Conservation (phyloP, 768 basidiomycete genomes). For the Naganishia vaughanmartiniae region DNA sequence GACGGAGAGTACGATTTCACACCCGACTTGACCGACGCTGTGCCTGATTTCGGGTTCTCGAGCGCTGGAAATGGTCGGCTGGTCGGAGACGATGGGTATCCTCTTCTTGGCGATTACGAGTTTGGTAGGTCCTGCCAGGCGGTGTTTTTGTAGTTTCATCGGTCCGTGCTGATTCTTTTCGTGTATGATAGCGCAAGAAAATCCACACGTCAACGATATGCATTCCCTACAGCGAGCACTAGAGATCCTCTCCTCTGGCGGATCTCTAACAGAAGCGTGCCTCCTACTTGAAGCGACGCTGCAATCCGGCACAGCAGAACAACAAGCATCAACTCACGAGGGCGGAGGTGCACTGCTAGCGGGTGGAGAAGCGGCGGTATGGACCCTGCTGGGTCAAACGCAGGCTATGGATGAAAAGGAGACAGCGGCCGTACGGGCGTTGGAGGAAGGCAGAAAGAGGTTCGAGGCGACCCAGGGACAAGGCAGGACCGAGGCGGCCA, state of each 20-base stretch:
- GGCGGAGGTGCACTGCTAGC: constrained; percentile 58
- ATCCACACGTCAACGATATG: constrained; percentile 59
- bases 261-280: constrained; percentile 81
- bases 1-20: constrained; percentile 36
- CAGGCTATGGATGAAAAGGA: constrained; percentile 59
- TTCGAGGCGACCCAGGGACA: constrained; percentile 33
- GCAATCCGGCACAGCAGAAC: constrained; percentile 26
- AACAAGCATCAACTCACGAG: constrained; percentile 55
- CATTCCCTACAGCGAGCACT: constrained; percentile 26
- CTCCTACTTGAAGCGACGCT: constrained; percentile 88
- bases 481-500: constrained; percentile 37
- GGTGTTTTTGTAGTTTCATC: neutral
- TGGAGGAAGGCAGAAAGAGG: constrained; percentile 48
- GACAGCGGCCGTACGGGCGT: constrained; percentile 53
- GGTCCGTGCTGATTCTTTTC: neutral
- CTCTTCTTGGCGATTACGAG: constrained; percentile 66
- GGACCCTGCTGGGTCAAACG: constrained; percentile 87
- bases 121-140: constrained; percentile 64
- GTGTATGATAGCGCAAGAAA: constrained; percentile 61
- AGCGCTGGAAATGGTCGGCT: constrained; percentile 33
- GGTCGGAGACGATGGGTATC: constrained; percentile 63
- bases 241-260: constrained; percentile 68
- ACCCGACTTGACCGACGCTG: constrained; percentile 35
- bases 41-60: constrained; percentile 26
- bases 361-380: constrained; percentile 77